Evolutionary conservation across 2,329 filamentous ascomycete species (phyloP).

Genomic region (Trichoderma sp.): DNA sequence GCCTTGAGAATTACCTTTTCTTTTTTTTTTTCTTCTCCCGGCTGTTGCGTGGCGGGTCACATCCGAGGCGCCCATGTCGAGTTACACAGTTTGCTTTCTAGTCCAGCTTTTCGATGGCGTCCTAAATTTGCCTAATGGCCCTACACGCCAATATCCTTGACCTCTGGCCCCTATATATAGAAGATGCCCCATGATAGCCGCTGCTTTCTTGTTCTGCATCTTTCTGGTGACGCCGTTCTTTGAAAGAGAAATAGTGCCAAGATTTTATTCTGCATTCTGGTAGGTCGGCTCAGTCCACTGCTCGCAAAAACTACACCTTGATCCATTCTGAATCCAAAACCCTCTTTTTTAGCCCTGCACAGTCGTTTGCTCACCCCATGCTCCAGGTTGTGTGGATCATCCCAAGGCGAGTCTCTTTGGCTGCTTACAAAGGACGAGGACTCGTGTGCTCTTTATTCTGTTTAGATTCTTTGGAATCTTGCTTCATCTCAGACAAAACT

Average conservation of each 20-base stretch:
- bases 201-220: background rate
- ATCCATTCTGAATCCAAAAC: background rate
- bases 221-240: background rate
- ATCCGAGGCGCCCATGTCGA: background rate
- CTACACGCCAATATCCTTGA: background rate
- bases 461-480: background rate
- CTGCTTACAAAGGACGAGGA: background rate
- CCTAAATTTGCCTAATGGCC: background rate
- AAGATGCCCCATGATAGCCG: background rate
- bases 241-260: background rate
- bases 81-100: background rate
- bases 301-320: background rate
- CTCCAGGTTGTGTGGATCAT: background rate
- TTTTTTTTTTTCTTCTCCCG: background rate
- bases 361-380: background rate
- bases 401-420: background rate
- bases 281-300: background rate
- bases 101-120: background rate
- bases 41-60: conserved; percentile 16
- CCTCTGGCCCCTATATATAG: conserved; percentile 3
- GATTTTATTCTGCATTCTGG: background rate
- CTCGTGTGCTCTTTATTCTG: background rate
- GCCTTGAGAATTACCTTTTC: background rate
- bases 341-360: background rate
- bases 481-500: background rate